phyloP scores from a whole-genome alignment of 2,329 filamentous ascomycete species.

The Berkeleyomyces basicola region DNA sequence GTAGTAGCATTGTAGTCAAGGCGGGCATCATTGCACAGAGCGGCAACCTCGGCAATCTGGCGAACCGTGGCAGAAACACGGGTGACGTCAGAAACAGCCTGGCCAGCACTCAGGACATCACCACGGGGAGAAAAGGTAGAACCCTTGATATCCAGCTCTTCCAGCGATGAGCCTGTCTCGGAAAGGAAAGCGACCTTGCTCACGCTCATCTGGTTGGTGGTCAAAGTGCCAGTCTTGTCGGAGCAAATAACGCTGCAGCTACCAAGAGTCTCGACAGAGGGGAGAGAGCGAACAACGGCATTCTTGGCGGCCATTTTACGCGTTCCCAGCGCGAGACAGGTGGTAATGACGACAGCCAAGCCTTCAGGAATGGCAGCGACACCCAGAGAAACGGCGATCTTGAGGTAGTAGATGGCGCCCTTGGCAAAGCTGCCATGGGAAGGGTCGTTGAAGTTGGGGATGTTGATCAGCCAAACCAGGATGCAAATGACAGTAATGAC shows the following conservation, averaged over 20 bases:
- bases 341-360: conserved; percentile 96
- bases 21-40: conserved; percentile 77
- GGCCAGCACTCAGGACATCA: conserved; percentile 50
- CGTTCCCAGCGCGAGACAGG: conserved; percentile 86
- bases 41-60: conserved; percentile 56
- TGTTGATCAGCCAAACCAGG: conserved; percentile 96
- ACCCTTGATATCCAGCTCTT: conserved; percentile 79
- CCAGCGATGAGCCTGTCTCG: conserved; percentile 54
- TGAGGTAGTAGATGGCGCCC: conserved; percentile 97
- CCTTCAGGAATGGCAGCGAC: conserved; percentile 97
- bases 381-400: conserved; percentile 95
- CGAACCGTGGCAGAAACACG: conserved; percentile 58
- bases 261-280: conserved; percentile 91
- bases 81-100: conserved; percentile 50
- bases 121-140: conserved; percentile 83
- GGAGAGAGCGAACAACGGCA: conserved; percentile 86
- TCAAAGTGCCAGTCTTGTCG: conserved; percentile 95
- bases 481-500: conserved; percentile 96
- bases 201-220: conserved; percentile 98
- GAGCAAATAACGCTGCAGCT: conserved; percentile 99
- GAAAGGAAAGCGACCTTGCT: conserved; percentile 78
- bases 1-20: conserved; percentile 67
- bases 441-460: conserved; percentile 89
- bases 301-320: conserved; percentile 99
- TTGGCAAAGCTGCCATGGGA: conserved; percentile 88